Evolutionary conservation across 176 grass and related monocot species (phyloP).

Genomic region (Poa pratensis): DNA sequence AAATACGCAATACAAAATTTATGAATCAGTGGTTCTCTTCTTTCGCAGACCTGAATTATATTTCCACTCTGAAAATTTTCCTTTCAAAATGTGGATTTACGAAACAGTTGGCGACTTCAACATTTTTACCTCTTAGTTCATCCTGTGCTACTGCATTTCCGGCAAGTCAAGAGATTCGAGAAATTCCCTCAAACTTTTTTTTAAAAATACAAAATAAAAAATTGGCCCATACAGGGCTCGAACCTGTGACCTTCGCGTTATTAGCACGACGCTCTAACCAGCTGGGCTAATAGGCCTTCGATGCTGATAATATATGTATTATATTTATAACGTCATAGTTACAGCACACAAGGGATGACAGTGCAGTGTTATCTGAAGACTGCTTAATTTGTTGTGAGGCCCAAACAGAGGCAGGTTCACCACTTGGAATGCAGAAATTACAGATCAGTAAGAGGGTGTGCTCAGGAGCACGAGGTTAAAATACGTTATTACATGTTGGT

Average conservation of each 20-base stretch:
- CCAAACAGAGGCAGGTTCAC: slow-evolving; percentile 85
- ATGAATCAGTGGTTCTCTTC: no score
- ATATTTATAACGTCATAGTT: no score
- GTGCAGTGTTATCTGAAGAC: slow-evolving; percentile 53
- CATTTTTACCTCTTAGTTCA: no score
- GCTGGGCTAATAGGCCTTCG: slow-evolving; percentile 80
- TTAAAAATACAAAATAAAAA: background rate
- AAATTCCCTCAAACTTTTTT: no score
- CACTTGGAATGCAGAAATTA: slow-evolving; percentile 56
- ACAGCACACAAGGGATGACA: slow-evolving; percentile 41
- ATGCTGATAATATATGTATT: no score
- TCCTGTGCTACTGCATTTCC: no score
- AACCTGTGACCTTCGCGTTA: slow-evolving; percentile 96
- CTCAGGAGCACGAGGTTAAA: background rate
- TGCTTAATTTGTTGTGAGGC: slow-evolving; percentile 58
- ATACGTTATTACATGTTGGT: background rate
- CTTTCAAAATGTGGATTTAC: no score
- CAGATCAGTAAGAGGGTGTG: background rate
- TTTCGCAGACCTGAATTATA: no score
- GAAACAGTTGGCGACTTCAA: no score
- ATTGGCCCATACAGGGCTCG: slow-evolving; percentile 83
- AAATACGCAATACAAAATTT: no score
- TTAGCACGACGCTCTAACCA: slow-evolving; percentile 98
- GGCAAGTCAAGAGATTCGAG: no score
- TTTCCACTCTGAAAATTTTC: no score